Percentiles rank a stretch among this genome's conserved stretches.
These are phyloP conservation scores for Aspergillus kassunensis DNA, from an alignment of 495 filamentous ascomycete genomes.

Conservation along the genomic window DNA sequence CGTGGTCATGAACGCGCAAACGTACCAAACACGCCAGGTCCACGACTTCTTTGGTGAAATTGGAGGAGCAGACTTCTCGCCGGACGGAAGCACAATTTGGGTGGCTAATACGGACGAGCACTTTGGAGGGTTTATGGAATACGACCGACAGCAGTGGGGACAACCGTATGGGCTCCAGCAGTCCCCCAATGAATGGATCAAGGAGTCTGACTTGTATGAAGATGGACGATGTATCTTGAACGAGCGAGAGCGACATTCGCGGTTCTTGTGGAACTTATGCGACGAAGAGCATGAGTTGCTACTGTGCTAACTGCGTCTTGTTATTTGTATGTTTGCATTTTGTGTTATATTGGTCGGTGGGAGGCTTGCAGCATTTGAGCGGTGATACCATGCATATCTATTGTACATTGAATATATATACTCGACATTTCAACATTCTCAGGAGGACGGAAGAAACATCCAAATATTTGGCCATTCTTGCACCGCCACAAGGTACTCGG, in stretches of 20 bases:
- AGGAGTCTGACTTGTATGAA: slow-evolving; percentile 30
- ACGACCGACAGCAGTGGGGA: slow-evolving; percentile 56
- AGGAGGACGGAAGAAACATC: too few relatives aligned
- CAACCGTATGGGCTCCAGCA: slow-evolving; percentile 27
- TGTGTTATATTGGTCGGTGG: neutral
- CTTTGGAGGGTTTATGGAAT: slow-evolving; percentile 77
- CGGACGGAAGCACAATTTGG: slow-evolving; percentile 66
- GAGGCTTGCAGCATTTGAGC: slow-evolving; percentile 11
- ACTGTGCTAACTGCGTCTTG: neutral
- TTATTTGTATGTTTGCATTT: too few relatives aligned
- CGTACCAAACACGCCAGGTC: slow-evolving; percentile 64
- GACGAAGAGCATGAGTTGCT: slow-evolving; percentile 40
- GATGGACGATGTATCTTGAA: slow-evolving; percentile 35
- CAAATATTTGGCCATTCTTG: too few relatives aligned
- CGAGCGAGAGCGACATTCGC: slow-evolving; percentile 28
- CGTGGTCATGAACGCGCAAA: slow-evolving; percentile 69
- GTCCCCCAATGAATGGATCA: slow-evolving; percentile 36
- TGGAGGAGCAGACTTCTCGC: slow-evolving; percentile 68
- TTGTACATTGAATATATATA: slow-evolving; percentile 1
- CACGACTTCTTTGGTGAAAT: slow-evolving; percentile 86
- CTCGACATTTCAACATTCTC: neutral
- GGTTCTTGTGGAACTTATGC: slow-evolving; percentile 31
- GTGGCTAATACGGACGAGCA: slow-evolving; percentile 70
- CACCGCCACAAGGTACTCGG: too few relatives aligned
- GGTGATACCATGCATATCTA: slow-evolving; percentile 10